A percentile compares a stretch with the other conserved stretches of the same genome.
phyloP scores from a whole-genome alignment of 305 asterid genomes.

The Solanum hybrid region DNA sequence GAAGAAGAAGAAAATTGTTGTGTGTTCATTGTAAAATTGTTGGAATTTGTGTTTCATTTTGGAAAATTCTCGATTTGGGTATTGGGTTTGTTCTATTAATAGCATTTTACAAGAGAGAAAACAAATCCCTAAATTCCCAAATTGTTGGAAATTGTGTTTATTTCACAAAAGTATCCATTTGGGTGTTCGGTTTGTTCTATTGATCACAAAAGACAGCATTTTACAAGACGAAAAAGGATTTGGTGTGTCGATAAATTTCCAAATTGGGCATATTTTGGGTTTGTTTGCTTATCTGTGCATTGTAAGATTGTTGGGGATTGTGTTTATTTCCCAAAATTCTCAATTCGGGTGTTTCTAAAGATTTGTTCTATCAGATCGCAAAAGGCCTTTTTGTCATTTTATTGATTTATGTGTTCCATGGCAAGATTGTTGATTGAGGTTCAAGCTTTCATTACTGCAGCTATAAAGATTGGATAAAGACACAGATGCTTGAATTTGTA shows the following conservation, averaged over 20 bases:
- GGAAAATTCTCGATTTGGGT: neutral
- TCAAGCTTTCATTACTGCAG: neutral
- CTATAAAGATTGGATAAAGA: conserved; percentile 1
- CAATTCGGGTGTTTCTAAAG: neutral
- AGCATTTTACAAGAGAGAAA: neutral
- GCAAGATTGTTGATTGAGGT: neutral
- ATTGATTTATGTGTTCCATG: neutral
- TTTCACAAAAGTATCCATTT: neutral
- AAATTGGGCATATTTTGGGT: neutral
- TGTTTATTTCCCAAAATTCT: neutral
- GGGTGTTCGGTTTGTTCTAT: neutral
- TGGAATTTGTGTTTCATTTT: neutral
- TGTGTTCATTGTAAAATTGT: neutral
- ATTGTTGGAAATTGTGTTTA: neutral
- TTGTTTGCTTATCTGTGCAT: neutral
- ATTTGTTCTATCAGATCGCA: neutral
- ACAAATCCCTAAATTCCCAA: neutral
- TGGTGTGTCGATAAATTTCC: neutral
- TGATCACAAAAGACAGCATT: neutral
- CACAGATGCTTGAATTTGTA: neutral
- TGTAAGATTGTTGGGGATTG: neutral
- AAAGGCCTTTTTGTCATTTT: neutral
- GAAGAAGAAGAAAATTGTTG: neutral
- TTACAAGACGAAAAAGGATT: neutral
- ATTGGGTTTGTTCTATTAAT: neutral